Base-by-base conservation (phyloP, 495 filamentous ascomycete species). In the Cenococcum geophilum region DNA sequence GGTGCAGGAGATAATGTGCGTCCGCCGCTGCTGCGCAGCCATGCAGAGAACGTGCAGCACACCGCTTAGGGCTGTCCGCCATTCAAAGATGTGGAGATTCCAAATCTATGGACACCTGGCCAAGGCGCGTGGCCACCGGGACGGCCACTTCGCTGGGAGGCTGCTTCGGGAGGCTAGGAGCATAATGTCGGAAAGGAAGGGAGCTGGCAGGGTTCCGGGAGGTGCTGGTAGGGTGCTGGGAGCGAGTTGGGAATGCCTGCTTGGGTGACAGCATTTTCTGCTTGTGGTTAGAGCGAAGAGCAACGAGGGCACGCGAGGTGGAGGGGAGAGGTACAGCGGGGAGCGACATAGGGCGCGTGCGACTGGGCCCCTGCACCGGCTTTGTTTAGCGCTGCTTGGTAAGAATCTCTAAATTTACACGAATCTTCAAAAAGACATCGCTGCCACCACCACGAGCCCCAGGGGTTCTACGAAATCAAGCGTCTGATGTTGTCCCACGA, bases 401-500 rank as follows among this genome's bases (percentile, higher is more conserved):
- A 22, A 67, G 49, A 43, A 42, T 32, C 57, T 61, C 65, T 68
- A 68, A 60, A 54, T 64, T 61, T 68, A 64, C 51, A 67, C 56
- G 11, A 45, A 45, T 45, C 40, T 45, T 45, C 18, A 4, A 48
- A 49, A 35, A 52, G 49, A 25, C 49, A 52, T 10, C 49, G 49
- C 49, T 51, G 8, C 48, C 21, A 45, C 56, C 36, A 11, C 21
- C 35, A 14, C 37, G n/a, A 40, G 64, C 60, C 64, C 64, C 64
- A 63, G 60, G 64, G 64, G 60, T 60, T 56, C 42, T 20, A 37
- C 47, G 16, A 63, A 64, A 36, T 47, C 58, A 68, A 68, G 66
- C 66, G 37, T 68, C 62, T 68, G 62, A 68, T 62, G 20, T 10
- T 37, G 54, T 20, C 58, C 59, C 42, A 40, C 47, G 50, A 42